These are phyloP conservation scores for Sophora flavescens DNA, from an alignment of 306 rosid species.

Conservation along the genomic window DNA sequence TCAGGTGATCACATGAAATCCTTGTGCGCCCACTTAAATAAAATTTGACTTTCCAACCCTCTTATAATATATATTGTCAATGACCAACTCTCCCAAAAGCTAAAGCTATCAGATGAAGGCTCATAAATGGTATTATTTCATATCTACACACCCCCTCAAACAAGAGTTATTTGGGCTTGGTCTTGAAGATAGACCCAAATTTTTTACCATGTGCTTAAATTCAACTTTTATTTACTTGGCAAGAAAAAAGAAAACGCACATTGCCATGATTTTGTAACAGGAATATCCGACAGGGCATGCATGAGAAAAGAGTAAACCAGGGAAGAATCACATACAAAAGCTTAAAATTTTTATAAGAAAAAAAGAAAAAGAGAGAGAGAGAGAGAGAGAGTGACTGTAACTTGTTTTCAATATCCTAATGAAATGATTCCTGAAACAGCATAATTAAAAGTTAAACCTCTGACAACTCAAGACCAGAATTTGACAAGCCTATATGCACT, in stretches of 20 bases:
- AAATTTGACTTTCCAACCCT: constrained; percentile 20
- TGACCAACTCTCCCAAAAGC: constrained; percentile 23
- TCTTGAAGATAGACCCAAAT: background rate
- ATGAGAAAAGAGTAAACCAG: background rate
- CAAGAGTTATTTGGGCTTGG: background rate
- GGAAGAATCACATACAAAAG: background rate
- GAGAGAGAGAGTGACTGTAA: background rate
- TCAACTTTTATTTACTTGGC: constrained; percentile 5
- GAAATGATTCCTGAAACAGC: background rate
- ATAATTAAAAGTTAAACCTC: constrained; percentile 23
- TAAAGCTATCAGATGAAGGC: constrained; percentile 15
- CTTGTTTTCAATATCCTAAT: background rate
- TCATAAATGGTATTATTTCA: constrained; percentile 17
- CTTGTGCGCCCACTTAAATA: constrained; percentile 19
- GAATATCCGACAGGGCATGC: background rate
- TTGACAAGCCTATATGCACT: constrained; percentile 18
- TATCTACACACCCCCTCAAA: constrained; percentile 1
- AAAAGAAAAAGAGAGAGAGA: background rate
- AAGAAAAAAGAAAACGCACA: background rate
- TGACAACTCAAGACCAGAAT: constrained; percentile 8
- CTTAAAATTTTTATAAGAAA: background rate
- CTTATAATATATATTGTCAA: background rate
- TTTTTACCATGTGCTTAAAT: background rate
- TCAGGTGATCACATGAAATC: constrained; percentile 10
- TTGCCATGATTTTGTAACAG: constrained; percentile 16